Percentiles rank a stretch among this genome's conserved stretches.
These are phyloP conservation scores for Coriolopsis trogii DNA, from an alignment of 1,284 basidiomycete genomes.

Conservation along the genomic window DNA sequence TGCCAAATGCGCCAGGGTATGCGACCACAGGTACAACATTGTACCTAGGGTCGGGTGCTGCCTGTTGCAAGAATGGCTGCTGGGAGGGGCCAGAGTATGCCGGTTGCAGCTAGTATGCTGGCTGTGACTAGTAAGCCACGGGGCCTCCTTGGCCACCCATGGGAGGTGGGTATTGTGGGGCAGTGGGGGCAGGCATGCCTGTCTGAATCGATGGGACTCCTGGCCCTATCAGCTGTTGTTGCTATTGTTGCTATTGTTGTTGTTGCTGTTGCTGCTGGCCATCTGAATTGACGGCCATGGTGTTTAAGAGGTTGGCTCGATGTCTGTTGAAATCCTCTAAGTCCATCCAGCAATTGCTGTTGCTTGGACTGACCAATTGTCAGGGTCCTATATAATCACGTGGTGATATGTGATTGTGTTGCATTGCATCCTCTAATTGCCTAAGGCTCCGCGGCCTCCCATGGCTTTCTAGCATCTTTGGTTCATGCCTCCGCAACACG, in stretches of 20 bases:
- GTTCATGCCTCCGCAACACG: constrained; percentile 26
- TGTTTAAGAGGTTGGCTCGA: neutral
- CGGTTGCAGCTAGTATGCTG: too few species aligned
- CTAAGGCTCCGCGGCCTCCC: too few species aligned
- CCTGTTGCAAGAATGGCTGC: too few species aligned
- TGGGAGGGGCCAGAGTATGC: too few species aligned
- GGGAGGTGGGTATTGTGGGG: neutral
- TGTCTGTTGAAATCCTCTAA: neutral
- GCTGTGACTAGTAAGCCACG: neutral
- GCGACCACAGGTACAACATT: neutral
- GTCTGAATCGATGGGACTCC: neutral
- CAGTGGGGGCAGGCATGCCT: neutral
- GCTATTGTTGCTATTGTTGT: neutral
- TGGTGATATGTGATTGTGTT: neutral
- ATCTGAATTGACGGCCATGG: neutral
- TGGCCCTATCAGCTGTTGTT: neutral
- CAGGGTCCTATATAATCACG: neutral
- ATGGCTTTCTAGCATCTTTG: constrained; percentile 21
- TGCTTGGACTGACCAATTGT: too few species aligned
- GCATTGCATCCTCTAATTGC: neutral
- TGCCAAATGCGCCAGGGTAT: neutral
- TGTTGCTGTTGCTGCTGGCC: neutral
- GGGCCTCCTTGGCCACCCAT: neutral
- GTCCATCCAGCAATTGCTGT: too few species aligned
- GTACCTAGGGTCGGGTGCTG: too few species aligned